These are phyloP conservation scores for Ceratobasidium sp. DNA, from an alignment of 1,284 basidiomycete genomes.

Conservation along the genomic window DNA sequence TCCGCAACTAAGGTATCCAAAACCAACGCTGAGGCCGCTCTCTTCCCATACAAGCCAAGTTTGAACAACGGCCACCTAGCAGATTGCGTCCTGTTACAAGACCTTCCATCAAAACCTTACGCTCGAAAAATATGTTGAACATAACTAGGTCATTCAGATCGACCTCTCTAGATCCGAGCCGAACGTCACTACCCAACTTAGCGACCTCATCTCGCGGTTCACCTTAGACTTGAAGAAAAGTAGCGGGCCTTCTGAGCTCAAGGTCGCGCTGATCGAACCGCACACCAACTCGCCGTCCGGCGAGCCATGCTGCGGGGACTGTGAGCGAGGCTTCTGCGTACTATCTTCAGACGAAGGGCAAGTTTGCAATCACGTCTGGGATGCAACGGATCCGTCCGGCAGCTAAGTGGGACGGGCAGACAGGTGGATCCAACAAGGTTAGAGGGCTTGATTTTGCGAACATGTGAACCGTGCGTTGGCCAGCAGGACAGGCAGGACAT, in stretches of 20 bases:
- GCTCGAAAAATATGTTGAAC: slow-evolving; percentile 90
- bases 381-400: slow-evolving; percentile 99
- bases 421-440: slow-evolving; percentile 84
- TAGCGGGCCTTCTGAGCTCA: slow-evolving; percentile 96
- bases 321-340: slow-evolving; percentile 87
- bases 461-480: slow-evolving; percentile 98
- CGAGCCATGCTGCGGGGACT: slow-evolving; percentile 96
- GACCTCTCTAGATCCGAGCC: slow-evolving; percentile 97
- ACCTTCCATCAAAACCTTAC: slow-evolving; percentile 91
- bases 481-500: slow-evolving; percentile 99
- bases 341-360: slow-evolving; percentile 90
- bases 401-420: slow-evolving; percentile 95
- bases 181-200: slow-evolving; percentile 98
- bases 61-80: slow-evolving; percentile 95
- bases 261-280: slow-evolving; percentile 97
- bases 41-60: slow-evolving; percentile 98
- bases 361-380: slow-evolving; percentile 98
- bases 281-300: slow-evolving; percentile 99
- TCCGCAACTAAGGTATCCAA: slow-evolving; percentile 99
- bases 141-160: slow-evolving; percentile 95
- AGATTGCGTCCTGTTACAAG: slow-evolving; percentile 91
- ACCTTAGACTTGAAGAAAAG: slow-evolving; percentile 93
- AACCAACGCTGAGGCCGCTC: slow-evolving; percentile 97
- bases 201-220: slow-evolving; percentile 98
- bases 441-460: slow-evolving; percentile 97